Percentiles rank a stretch among this genome's conserved stretches.
These are phyloP conservation scores for Aspergillus pseudoglaucus DNA, from an alignment of 2,329 filamentous ascomycete genomes.

Conservation along the genomic window DNA sequence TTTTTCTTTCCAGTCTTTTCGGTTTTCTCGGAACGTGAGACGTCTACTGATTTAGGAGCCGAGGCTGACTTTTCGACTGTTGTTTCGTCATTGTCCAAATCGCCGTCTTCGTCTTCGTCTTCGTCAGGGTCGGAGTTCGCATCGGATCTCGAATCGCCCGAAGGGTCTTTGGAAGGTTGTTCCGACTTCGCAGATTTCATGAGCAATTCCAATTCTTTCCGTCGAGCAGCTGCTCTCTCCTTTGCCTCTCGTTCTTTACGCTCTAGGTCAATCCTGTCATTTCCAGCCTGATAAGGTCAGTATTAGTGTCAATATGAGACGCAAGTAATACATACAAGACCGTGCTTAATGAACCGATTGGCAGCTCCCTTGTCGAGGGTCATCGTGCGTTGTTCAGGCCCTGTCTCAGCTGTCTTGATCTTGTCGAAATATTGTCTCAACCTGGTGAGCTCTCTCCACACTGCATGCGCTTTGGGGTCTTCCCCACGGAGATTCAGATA, in stretches of 20 bases:
- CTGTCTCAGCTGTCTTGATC: slow-evolving; percentile 69
- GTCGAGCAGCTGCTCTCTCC: slow-evolving; percentile 44
- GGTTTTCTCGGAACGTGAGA: slow-evolving; percentile 2
- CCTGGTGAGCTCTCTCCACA: slow-evolving; percentile 78
- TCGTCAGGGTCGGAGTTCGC: slow-evolving; percentile 7
- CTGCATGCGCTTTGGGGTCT: slow-evolving; percentile 74
- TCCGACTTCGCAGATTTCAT: slow-evolving; percentile 29
- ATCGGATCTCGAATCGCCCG: slow-evolving; percentile 14
- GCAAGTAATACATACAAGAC: slow-evolving; percentile 52
- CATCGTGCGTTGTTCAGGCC: slow-evolving; percentile 51
- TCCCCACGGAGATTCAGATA: slow-evolving; percentile 72
- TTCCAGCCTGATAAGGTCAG: slow-evolving; percentile 34
- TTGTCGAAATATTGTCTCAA: slow-evolving; percentile 90
- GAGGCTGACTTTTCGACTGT: not conserved
- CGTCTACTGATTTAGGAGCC: slow-evolving; percentile 3
- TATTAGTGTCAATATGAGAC: slow-evolving; percentile 2
- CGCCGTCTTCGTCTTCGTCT: slow-evolving; percentile 8
- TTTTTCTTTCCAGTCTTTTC: slow-evolving; percentile 8
- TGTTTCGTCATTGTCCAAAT: slow-evolving; percentile 11
- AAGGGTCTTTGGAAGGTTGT: slow-evolving; percentile 11
- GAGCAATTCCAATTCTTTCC: slow-evolving; percentile 41
- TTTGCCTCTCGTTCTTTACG: slow-evolving; percentile 45
- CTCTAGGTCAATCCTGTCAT: slow-evolving; percentile 47
- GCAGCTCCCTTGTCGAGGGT: slow-evolving; percentile 69
- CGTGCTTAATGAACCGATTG: slow-evolving; percentile 73